Base-by-base conservation (phyloP, 768 basidiomycete species). In the Amanita pallidorosea region DNA sequence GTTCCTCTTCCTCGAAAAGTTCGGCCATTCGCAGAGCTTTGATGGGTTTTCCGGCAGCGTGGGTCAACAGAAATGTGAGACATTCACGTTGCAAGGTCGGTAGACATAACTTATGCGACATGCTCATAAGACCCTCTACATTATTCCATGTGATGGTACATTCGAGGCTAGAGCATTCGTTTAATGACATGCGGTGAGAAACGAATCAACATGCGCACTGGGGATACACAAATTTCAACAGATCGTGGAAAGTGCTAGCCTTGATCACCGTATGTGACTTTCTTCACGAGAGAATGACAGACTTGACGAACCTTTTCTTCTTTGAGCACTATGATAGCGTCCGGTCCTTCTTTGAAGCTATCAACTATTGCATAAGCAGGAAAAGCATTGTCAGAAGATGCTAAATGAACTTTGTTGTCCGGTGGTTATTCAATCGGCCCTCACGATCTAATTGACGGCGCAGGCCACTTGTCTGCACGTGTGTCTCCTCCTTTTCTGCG, bases 101-200 rank as follows among this genome's bases (percentile, higher is more conserved):
- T 4, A 89, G 87, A 55, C 86, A 87, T 50, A 95, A 80, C 61
- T 92, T 94, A 65, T 88, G 82, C 2, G 90, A 83, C 18, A 95
- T 85, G 60, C 93, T 89, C 80, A 93, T 86, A 37, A 91, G 75
- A 36, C 85, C 84, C 58, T 90, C 91, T 23, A 91, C 94, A 63
- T 96, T 96, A 58, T 89, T 88, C 90, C 93, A 97, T 0, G 89
- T 86, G 49, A 95, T 92, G 7, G 88, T 88, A 67, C 92, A 95
- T 56, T 92, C 87, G 49, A 94, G 72, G 56, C 86, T 88, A 58
- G 36, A 13, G 29, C 23, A 40, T 7, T 15, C 17, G 17, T 15
- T 17, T 40, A 22, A 35, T 18, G 20, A 5, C 36, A 20, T 25
- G 25, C 6, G 20, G 17, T 8, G n/a, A 33, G 49, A 11, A 13